phyloP scores from a whole-genome alignment of 169 alveolate species.

The Plasmodium reichenowi region DNA sequence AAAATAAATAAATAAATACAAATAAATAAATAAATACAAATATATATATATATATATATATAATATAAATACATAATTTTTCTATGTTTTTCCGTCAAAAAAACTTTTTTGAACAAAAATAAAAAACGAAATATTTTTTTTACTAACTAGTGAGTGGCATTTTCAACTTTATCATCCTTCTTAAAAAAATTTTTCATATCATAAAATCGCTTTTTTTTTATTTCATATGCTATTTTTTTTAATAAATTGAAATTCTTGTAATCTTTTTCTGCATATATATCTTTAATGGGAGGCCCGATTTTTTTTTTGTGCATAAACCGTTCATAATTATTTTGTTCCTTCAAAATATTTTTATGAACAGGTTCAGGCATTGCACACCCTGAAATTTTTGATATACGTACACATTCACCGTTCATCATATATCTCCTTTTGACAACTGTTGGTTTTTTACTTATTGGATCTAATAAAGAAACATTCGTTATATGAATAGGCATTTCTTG shows the following conservation, averaged over 20 bases:
- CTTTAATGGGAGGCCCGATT: constrained; percentile 64
- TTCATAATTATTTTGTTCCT: constrained; percentile 81
- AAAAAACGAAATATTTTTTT: too few species aligned
- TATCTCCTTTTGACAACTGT: constrained; percentile 90
- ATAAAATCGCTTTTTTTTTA: constrained; percentile 44
- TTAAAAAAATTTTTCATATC: constrained; percentile 68
- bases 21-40: too few species aligned
- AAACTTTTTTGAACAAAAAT: too few species aligned
- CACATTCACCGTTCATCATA: constrained; percentile 92
- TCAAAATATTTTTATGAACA: constrained; percentile 72
- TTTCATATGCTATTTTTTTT: constrained; percentile 72
- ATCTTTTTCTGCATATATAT: constrained; percentile 84
- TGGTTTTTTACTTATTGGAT: constrained; percentile 92
- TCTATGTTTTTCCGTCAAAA: too few species aligned
- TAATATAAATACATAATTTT: too few species aligned
- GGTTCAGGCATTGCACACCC: constrained; percentile 88
- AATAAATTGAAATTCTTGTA: constrained; percentile 40
- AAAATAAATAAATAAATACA: too few species aligned
- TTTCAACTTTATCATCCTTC: not conserved
- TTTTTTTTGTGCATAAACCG: constrained; percentile 77
- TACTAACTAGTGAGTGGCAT: too few species aligned
- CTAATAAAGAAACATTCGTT: constrained; percentile 91
- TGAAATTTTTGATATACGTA: constrained; percentile 90
- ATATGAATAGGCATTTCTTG: constrained; percentile 93
- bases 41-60: too few species aligned